phyloP scores from a whole-genome alignment of 2,329 filamentous ascomycete species.

The Chaetomium olivaceum region DNA sequence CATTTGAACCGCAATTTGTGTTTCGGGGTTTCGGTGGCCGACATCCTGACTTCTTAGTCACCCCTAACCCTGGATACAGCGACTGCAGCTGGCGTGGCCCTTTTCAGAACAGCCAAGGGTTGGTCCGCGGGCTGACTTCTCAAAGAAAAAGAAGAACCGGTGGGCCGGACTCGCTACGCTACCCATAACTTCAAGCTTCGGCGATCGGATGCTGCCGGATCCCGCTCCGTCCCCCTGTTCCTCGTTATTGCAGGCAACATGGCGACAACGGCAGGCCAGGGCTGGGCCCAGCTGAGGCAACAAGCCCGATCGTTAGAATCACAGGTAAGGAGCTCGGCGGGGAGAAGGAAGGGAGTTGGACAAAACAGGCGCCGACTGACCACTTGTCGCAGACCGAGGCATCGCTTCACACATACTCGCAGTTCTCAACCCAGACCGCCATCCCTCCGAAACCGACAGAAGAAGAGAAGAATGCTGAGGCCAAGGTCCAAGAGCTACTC shows the following conservation, averaged over 20 bases:
- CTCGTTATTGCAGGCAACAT: constrained; percentile 27
- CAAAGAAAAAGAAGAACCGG: constrained; percentile 15
- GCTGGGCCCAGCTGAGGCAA: constrained; percentile 93
- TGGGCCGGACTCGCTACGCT: background rate
- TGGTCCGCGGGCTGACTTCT: constrained; percentile 10
- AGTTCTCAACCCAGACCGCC: constrained; percentile 78
- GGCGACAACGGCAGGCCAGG: constrained; percentile 40
- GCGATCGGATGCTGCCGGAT: constrained; percentile 20
- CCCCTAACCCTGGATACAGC: constrained; percentile 1
- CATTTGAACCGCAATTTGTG: background rate
- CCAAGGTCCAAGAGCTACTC: constrained; percentile 79
- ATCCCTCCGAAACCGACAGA: constrained; percentile 81
- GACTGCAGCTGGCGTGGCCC: background rate
- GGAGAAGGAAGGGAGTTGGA: background rate
- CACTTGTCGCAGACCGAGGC: constrained; percentile 70
- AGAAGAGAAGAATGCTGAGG: constrained; percentile 78
- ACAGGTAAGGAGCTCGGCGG: constrained; percentile 61
- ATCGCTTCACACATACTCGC: constrained; percentile 82
- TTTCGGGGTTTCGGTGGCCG: background rate
- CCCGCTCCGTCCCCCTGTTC: constrained; percentile 6
- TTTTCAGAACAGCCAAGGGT: background rate
- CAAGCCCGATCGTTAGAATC: constrained; percentile 86
- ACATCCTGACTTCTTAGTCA: background rate
- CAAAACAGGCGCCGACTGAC: background rate
- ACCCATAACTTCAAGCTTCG: constrained; percentile 7